phyloP scores from a whole-genome alignment of 495 filamentous ascomycete species.

The Paragyromitra xinjiangensis region DNA sequence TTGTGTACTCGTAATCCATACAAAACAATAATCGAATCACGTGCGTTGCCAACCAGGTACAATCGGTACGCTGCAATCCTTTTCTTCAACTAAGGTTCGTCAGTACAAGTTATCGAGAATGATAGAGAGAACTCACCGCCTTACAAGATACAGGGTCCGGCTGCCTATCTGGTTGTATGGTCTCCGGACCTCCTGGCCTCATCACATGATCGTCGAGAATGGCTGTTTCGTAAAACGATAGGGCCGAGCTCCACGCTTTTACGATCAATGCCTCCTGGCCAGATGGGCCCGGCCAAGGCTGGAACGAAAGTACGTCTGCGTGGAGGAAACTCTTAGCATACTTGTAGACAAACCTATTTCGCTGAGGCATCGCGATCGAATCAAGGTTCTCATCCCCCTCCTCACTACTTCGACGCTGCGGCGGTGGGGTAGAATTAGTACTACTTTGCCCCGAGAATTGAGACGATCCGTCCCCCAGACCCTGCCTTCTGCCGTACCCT shows the following conservation, averaged over 20 bases:
- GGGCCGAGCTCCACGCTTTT: background rate
- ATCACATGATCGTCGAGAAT: background rate
- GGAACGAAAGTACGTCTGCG: background rate
- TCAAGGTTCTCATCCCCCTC: background rate
- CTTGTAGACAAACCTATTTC: background rate
- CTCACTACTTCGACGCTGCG: background rate
- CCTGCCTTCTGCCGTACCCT: too few relatives aligned
- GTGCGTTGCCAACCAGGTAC: background rate
- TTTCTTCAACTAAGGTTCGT: background rate
- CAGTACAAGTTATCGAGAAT: background rate
- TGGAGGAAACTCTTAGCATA: background rate
- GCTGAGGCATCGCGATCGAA: background rate
- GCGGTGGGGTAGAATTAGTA: background rate
- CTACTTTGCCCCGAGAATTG: background rate
- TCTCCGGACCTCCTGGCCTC: background rate
- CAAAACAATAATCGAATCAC: background rate
- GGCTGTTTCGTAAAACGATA: background rate
- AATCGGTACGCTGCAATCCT: background rate
- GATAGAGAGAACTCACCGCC: background rate
- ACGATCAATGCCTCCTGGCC: background rate
- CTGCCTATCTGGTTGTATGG: background rate
- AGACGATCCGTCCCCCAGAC: too few relatives aligned
- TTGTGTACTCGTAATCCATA: background rate
- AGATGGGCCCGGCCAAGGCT: background rate
- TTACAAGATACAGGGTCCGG: background rate